Evolutionary conservation across 2,329 filamentous ascomycete species (phyloP).

Genomic region (Fusarium drepaniforme): DNA sequence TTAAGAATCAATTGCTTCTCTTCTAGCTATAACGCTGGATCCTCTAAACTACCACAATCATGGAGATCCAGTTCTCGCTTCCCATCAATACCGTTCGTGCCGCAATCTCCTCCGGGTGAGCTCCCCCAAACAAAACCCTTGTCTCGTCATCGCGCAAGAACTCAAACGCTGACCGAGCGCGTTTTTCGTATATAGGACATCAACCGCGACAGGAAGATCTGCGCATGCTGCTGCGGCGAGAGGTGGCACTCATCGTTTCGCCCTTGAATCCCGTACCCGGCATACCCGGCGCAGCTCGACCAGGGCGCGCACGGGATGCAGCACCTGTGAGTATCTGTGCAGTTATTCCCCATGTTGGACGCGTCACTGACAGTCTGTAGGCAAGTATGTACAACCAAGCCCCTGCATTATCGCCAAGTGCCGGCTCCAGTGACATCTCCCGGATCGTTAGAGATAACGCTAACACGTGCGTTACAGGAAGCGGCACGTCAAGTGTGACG

Average conservation of each 20-base stretch:
- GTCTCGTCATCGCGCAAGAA: constrained; percentile 3
- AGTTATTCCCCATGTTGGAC: not conserved
- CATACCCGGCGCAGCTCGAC: constrained; percentile 55
- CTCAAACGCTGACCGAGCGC: constrained; percentile 24
- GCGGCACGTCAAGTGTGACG: constrained; percentile 58
- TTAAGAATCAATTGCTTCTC: not conserved
- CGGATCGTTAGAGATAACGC: constrained; percentile 1
- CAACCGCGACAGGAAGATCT: constrained; percentile 31
- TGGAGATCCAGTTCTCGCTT: constrained; percentile 56
- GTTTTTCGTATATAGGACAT: constrained; percentile 22
- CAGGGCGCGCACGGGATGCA: constrained; percentile 53
- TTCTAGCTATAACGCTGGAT: constrained; percentile 15
- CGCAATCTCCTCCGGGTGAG: constrained; percentile 43
- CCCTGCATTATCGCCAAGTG: not conserved
- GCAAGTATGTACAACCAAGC: constrained; percentile 48
- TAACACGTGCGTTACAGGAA: constrained; percentile 45
- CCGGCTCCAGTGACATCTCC: not conserved
- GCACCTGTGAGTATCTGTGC: constrained; percentile 49
- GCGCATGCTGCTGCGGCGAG: constrained; percentile 32
- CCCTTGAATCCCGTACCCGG: constrained; percentile 51
- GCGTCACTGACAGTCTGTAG: constrained; percentile 34
- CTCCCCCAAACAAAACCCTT: constrained; percentile 14
- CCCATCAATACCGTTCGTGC: constrained; percentile 40
- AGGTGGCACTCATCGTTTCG: constrained; percentile 52
- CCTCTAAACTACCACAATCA: constrained; percentile 28